These are phyloP conservation scores for Verticillium klebahnii DNA, from an alignment of 2,329 filamentous ascomycete species.

Conservation along the genomic window DNA sequence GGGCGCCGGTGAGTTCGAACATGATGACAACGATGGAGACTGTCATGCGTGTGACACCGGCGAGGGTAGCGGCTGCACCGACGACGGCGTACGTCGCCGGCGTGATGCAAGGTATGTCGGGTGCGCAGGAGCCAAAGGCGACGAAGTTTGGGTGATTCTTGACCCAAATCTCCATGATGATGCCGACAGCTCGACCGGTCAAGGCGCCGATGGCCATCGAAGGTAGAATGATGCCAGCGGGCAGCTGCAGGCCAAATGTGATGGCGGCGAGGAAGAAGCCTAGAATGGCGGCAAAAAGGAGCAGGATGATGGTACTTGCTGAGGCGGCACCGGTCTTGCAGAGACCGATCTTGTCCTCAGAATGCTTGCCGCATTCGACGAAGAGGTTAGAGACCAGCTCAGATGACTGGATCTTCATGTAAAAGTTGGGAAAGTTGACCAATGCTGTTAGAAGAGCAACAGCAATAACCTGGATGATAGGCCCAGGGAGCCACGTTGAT, in stretches of 20 bases:
- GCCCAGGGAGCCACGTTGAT: conserved; percentile 59
- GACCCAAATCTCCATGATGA: conserved; percentile 86
- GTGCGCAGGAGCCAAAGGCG: conserved; percentile 74
- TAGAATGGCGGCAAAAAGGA: conserved; percentile 76
- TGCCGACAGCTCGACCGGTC: conserved; percentile 82
- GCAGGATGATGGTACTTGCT: conserved; percentile 73
- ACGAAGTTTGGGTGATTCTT: conserved; percentile 71
- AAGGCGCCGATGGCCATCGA: conserved; percentile 95
- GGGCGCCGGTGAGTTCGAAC: conserved; percentile 94
- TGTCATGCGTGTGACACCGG: conserved; percentile 91
- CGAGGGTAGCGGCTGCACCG: conserved; percentile 89
- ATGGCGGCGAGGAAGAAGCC: conserved; percentile 82
- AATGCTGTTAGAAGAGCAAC: conserved; percentile 79
- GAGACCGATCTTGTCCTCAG: conserved; percentile 83
- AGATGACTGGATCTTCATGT: conserved; percentile 89
- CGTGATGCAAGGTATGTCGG: conserved; percentile 82
- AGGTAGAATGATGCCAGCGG: conserved; percentile 90
- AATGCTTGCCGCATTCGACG: conserved; percentile 77
- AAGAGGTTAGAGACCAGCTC: conserved; percentile 92
- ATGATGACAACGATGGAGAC: conserved; percentile 99
- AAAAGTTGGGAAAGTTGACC: conserved; percentile 92
- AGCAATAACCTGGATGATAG: conserved; percentile 73
- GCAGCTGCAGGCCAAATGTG: conserved; percentile 91
- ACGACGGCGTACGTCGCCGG: conserved; percentile 96
- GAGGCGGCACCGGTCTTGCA: conserved; percentile 85